These are phyloP conservation scores for Suillus weaverae DNA, from an alignment of 768 basidiomycete genomes.

Conservation along the genomic window DNA sequence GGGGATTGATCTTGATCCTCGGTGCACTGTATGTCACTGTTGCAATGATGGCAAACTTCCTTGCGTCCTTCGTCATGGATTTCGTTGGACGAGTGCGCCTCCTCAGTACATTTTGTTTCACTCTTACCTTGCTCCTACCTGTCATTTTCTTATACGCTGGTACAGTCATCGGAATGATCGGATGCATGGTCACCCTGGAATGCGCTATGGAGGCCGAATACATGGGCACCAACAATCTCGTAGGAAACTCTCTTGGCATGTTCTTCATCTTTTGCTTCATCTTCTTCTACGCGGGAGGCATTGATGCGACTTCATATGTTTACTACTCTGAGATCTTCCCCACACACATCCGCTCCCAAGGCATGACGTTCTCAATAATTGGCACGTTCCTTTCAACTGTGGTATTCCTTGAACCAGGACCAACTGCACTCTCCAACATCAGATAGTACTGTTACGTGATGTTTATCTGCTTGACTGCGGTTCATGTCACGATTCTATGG, in stretches of 20 bases:
- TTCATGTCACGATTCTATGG: conserved; percentile 3
- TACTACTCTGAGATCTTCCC: conserved; percentile 7
- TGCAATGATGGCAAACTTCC: not conserved
- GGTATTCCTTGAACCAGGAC: conserved; percentile 5
- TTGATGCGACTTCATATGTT: conserved; percentile 6
- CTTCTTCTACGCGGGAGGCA: conserved; percentile 9
- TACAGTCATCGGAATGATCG: conserved; percentile 3
- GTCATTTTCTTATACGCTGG: not conserved
- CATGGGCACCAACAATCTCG: not conserved
- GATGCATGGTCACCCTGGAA: not conserved
- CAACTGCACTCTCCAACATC: not conserved
- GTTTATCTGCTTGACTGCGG: not conserved
- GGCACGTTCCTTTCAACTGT: conserved; percentile 11
- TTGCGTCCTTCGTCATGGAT: not conserved
- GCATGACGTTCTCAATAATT: conserved; percentile 6
- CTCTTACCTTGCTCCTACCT: no score
- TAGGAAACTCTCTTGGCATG: conserved; percentile 1
- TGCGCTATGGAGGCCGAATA: conserved; percentile 1
- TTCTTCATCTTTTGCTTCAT: conserved; percentile 11
- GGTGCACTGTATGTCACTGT: conserved; percentile 1
- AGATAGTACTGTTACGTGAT: conserved; percentile 7
- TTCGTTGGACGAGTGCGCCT: not conserved
- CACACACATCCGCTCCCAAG: conserved; percentile 3
- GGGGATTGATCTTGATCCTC: conserved; percentile 3
- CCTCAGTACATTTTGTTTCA: not conserved